Evolutionary conservation across 805 yeast species (phyloP), one percentile per base, ranked within the genome.

Genomic region (Torulaspora franciscae): DNA sequence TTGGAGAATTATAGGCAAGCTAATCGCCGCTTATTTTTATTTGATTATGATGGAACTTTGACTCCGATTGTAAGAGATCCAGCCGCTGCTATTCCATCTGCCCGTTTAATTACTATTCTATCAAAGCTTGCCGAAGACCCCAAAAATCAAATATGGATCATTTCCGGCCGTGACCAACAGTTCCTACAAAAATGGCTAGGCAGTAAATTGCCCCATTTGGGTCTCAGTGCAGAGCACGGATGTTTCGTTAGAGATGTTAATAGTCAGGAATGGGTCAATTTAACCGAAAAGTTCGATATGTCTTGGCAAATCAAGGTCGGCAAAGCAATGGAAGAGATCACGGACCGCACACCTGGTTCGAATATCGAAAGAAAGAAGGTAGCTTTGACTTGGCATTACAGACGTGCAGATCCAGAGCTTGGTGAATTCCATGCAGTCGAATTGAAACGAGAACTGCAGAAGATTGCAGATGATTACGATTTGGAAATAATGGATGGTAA

Each of bases 61-160:
- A 88, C 99, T 0, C 98, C 98, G 10, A 93, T 93, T 59, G 99
- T 93, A 3, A 77, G 80, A 32, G 98, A 93, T 56, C 99, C 99
- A 1, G 88, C 91, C n/a, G 97, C 98, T 0, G 99, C 99, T 0
- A 85, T 93, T 33, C 99, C 99, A 2, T 81, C 95, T 0, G 80
- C 82, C 3, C 74, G 83, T 53, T 71, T 93, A 36, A 72, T 78
- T 43, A 65, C 71, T 7, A 77, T 84, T 9, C 65, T 93, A 47
- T 71, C 75, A 23, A 69, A 72, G 25, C 71, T 93, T 42, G 72
- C 83, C 2, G 71, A 72, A 10, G 98, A 91, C 62, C 88, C 91
- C 6, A 73, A 73, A 48, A 93, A 93, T 67, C 83, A 81, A 61
- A 81, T 93, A 34, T 93, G 99, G 99, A 79, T 93, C 52, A 91